These are phyloP conservation scores for Leccinum variicolor DNA, from an alignment of 768 basidiomycete genomes.

Conservation along the genomic window DNA sequence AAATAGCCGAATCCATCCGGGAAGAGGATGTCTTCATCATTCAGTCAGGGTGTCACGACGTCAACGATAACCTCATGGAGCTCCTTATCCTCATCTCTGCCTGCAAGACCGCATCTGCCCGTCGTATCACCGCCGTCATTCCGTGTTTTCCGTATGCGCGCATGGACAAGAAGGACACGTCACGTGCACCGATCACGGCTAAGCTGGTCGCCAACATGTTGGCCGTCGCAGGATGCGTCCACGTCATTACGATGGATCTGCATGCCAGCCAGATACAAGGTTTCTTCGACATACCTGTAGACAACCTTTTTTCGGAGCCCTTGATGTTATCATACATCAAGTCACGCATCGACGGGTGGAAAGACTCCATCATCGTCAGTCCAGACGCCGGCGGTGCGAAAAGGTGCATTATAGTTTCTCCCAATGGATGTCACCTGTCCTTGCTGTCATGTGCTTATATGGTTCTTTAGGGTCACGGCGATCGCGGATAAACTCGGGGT, in stretches of 20 bases:
- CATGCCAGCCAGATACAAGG: conserved; percentile 98
- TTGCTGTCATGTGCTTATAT: conserved; percentile 3
- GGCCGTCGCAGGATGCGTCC: conserved; percentile 94
- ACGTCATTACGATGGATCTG: conserved; percentile 99
- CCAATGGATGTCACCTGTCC: neutral
- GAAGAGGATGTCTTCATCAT: conserved; percentile 99
- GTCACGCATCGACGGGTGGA: conserved; percentile 79
- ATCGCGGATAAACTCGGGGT: conserved; percentile 94
- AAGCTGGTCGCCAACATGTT: conserved; percentile 99
- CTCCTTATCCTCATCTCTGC: conserved; percentile 98
- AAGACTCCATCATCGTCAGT: conserved; percentile 87
- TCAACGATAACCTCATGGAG: conserved; percentile 98
- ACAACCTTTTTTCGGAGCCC: conserved; percentile 96
- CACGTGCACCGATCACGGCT: conserved; percentile 93
- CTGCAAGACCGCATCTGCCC: conserved; percentile 93
- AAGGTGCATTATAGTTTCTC: conserved; percentile 61
- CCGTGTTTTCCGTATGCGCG: conserved; percentile 97
- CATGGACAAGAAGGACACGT: conserved; percentile 98
- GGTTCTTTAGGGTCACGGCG: conserved; percentile 69
- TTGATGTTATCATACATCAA: conserved; percentile 94
- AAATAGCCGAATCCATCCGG: conserved; percentile 91
- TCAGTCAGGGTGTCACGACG: conserved; percentile 85
- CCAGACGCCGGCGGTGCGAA: conserved; percentile 99
- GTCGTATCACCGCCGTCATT: conserved; percentile 95
- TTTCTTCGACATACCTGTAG: conserved; percentile 98